phyloP scores from a whole-genome alignment of 257 asterid species.

The Thymus mandschuricus region DNA sequence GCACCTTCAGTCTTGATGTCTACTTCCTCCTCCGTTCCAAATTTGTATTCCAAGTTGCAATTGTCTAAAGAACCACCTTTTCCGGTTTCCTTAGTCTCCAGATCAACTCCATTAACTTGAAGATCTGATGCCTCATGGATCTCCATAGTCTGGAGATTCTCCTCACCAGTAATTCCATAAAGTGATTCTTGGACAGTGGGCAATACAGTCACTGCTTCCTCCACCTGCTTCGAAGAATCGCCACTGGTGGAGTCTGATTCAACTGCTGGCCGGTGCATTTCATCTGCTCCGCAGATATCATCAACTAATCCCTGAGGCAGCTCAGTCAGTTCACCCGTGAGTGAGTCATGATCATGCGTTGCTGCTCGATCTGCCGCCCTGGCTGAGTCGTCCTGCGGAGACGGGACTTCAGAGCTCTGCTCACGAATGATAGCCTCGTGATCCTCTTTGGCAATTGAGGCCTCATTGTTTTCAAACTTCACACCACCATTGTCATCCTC shows the following conservation, averaged over 20 bases:
- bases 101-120: slow-evolving; percentile 19
- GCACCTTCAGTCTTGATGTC: neutral
- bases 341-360: neutral
- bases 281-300: slow-evolving; percentile 15
- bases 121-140: neutral
- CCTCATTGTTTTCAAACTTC: slow-evolving; percentile 16
- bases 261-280: neutral
- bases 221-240: slow-evolving; percentile 16
- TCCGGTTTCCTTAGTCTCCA: slow-evolving; percentile 5
- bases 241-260: slow-evolving; percentile 5
- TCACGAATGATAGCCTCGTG: neutral
- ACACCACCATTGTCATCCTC: slow-evolving; percentile 27
- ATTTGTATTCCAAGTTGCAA: slow-evolving; percentile 2
- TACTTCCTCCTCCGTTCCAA: neutral
- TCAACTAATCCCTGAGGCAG: slow-evolving; percentile 29
- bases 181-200: slow-evolving; percentile 14
- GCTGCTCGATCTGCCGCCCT: neutral
- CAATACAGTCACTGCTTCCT: slow-evolving; percentile 17
- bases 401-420: neutral
- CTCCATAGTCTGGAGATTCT: slow-evolving; percentile 9
- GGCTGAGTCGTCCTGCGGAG: neutral
- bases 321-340: slow-evolving; percentile 20
- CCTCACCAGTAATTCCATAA: slow-evolving; percentile 5
- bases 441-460: slow-evolving; percentile 11
- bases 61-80: neutral